Base-by-base conservation (phyloP, 768 basidiomycete genomes). In the Paxillus involutus region DNA sequence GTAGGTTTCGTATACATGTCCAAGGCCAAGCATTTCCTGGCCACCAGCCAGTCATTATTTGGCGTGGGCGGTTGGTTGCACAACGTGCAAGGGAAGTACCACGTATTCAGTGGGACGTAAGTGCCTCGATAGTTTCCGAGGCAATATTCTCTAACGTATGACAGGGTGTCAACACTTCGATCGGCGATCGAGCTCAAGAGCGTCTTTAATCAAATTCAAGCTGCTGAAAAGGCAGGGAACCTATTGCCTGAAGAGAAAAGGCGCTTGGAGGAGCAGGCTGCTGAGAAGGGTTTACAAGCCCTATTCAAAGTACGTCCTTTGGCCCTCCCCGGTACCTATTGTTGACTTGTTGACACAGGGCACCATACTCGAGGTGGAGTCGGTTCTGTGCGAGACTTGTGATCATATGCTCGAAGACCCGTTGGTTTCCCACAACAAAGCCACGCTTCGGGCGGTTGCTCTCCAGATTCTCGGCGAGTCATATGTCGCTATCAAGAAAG, bases 41-140 rank as follows among this genome's bases (percentile, higher is more conserved):
- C 92, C 0, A 84, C 89, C 16, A 76, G 82, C 72, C 59, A 83
- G 77, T 77, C 84, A 0, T 74, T 82, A 11, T 75, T 93, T 46
- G 93, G 93, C 26, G 86, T 96, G 14, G 93, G 93, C 12, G 93
- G 94, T 7, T 96, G 93, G 93, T 67, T 95, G 53, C 93, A 95
- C 69, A 91, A 91, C 51, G 90, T 94, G 3, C 90, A 92, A 68
- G 90, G 89, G 12, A 94, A 92, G 73, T 94, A 93, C 47, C 92
- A 95, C 64, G 88, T 94, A n/a, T 90, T 96, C 71, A 93, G 91
- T 66, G 92, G 94, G 75, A 94, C 91, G 89, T 91, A 59, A 61
- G 89, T 77, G 39, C 54, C n/a, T 26, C 17, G 44, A 26, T 9
- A 39, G 44, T 14, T 48, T 44, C 32, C 32, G 7, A 26, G 41